These are phyloP conservation scores for Leccinum fibrillosum DNA, from an alignment of 768 basidiomycete species.

Conservation along the genomic window DNA sequence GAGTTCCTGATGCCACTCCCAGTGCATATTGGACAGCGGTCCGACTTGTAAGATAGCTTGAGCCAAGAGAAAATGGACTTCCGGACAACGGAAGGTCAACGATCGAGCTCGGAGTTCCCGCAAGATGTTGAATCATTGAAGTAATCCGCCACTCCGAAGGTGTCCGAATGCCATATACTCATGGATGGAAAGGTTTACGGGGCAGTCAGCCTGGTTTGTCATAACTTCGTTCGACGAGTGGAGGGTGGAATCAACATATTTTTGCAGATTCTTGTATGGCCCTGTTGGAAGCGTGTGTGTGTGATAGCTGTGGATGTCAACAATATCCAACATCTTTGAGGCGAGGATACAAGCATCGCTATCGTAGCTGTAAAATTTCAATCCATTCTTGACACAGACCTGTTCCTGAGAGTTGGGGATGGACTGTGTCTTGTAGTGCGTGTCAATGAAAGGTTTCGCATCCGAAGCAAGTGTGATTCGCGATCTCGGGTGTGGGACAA, in stretches of 20 bases:
- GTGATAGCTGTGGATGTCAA: constrained; percentile 24
- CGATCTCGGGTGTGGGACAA: constrained; percentile 13
- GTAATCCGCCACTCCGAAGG: constrained; percentile 40
- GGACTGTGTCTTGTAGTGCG: constrained; percentile 9
- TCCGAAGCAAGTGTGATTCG: constrained; percentile 23
- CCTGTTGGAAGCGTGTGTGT: constrained; percentile 31
- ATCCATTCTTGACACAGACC: constrained; percentile 34
- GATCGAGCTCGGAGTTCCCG: constrained; percentile 41
- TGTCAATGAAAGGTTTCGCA: constrained; percentile 18
- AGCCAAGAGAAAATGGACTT: constrained; percentile 40
- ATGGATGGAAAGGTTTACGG: constrained; percentile 38
- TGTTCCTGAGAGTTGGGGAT: constrained; percentile 15
- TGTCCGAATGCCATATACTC: constrained; percentile 45
- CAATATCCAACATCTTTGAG: constrained; percentile 8
- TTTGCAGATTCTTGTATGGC: constrained; percentile 36
- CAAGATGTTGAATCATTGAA: constrained; percentile 53
- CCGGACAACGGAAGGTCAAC: constrained; percentile 37
- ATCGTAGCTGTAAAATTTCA: constrained; percentile 33
- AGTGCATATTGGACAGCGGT: constrained; percentile 9
- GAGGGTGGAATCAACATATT: constrained; percentile 32
- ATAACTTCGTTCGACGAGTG: constrained; percentile 45
- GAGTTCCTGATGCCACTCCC: constrained; percentile 43
- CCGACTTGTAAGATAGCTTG: constrained; percentile 48
- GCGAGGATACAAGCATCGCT: constrained; percentile 9
- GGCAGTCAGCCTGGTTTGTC: constrained; percentile 40